Conservation (phyloP, 1,139 yeast species). For the Yamadazyma diddensiae region DNA sequence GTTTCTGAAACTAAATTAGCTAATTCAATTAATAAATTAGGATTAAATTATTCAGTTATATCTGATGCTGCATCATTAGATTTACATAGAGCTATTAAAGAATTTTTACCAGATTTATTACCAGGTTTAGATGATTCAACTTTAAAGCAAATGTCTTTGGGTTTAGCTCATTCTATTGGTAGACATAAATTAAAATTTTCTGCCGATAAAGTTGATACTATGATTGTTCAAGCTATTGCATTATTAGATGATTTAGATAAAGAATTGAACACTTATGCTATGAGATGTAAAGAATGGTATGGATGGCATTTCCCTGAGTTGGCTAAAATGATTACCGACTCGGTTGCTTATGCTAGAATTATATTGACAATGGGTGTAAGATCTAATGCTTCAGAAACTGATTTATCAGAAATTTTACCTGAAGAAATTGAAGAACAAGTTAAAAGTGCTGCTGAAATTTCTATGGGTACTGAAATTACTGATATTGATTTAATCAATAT, state of each 20-base stretch:
- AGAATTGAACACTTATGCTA: conserved; percentile 95
- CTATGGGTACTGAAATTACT: conserved; percentile 98
- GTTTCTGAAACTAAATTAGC: conserved; percentile 96
- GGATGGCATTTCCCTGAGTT: conserved; percentile 99
- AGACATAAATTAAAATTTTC: conserved; percentile 96
- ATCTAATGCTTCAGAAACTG: conserved; percentile 86
- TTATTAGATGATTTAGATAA: conserved; percentile 94
- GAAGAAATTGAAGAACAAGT: conserved; percentile 83
- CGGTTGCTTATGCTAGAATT: conserved; percentile 91
- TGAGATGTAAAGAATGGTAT: conserved; percentile 99
- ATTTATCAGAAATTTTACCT: conserved; percentile 86
- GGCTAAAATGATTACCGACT: conserved; percentile 92
- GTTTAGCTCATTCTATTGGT: conserved; percentile 96
- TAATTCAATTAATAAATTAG: conserved; percentile 92
- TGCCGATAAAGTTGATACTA: conserved; percentile 96
- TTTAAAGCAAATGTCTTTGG: conserved; percentile 90
- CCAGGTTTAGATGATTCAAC: conserved; percentile 90
- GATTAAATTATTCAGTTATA: conserved; percentile 81
- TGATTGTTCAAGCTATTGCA: conserved; percentile 98
- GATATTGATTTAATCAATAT: conserved; percentile 92
- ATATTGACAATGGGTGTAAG: conserved; percentile 93
- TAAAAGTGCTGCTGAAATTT: conserved; percentile 88
- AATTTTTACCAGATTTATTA: conserved; percentile 85
- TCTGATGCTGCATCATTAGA: conserved; percentile 95
- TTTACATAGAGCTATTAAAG: conserved; percentile 92